A percentile compares a stretch with the other conserved stretches of the same genome.
Conservation (phyloP, 73 alveolate species). For the Paramecium pentaurelia region DNA sequence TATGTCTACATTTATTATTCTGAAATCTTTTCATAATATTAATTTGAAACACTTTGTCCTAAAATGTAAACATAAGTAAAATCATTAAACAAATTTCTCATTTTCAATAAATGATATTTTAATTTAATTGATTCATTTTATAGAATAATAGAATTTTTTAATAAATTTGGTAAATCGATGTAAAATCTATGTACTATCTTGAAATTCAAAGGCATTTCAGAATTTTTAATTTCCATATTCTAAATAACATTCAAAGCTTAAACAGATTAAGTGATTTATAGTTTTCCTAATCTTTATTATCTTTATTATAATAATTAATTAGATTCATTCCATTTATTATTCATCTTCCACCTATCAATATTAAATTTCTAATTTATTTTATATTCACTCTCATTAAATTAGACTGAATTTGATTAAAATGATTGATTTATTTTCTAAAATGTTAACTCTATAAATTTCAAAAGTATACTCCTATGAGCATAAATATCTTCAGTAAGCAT, state of each 20-base stretch:
- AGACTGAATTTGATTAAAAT: no score
- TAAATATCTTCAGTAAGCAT: not conserved
- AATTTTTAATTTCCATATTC: not conserved
- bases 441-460: not conserved
- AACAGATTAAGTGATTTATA: not conserved
- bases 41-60: not conserved
- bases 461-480: not conserved
- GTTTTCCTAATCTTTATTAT: not conserved
- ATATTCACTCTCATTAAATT: not conserved
- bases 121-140: not conserved
- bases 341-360: not conserved
- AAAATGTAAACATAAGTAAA: not conserved
- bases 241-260: not conserved
- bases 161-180: not conserved
- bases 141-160: not conserved
- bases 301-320: not conserved
- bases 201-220: not conserved
- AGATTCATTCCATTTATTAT: not conserved
- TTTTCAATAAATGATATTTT: not conserved
- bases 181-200: not conserved
- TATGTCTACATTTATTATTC: not conserved
- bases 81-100: not conserved
- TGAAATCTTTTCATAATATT: not conserved
- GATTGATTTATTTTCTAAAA: not conserved
- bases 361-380: not conserved